These are phyloP conservation scores for Erythrobasidium hasegawianum DNA, from an alignment of 1,284 basidiomycete species.

Conservation along the genomic window DNA sequence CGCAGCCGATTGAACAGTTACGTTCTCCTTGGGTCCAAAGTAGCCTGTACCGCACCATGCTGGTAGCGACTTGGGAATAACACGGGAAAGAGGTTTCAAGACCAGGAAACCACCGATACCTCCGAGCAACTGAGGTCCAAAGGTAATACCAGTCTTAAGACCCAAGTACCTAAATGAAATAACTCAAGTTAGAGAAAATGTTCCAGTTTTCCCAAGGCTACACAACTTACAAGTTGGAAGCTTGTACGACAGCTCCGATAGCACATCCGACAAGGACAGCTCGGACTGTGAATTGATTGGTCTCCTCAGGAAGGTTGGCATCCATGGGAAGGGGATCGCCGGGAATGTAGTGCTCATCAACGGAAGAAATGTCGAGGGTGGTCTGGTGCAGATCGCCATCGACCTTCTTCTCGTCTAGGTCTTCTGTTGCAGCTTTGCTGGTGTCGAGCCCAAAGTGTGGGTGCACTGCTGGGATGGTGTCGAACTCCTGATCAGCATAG, in stretches of 20 bases:
- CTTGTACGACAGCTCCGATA: conserved; percentile 62
- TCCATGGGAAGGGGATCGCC: conserved; percentile 57
- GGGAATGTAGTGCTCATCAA: conserved; percentile 11
- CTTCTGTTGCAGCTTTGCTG: conserved; percentile 16
- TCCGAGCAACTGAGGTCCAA: conserved; percentile 63
- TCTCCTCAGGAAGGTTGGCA: conserved; percentile 56
- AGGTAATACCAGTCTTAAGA: conserved; percentile 62
- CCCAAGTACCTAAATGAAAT: conserved; percentile 55
- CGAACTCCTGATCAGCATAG: no score
- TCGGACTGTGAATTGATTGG: conserved; percentile 59
- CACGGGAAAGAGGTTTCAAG: conserved; percentile 57
- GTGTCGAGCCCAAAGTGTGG: no score
- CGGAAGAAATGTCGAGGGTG: conserved; percentile 30
- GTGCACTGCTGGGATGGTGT: no score
- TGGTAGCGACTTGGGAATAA: conserved; percentile 51
- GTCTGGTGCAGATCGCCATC: conserved; percentile 20
- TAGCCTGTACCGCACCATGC: conserved; percentile 57
- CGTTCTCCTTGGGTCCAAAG: conserved; percentile 68
- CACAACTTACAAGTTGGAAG: conserved; percentile 55
- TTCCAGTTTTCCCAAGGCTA: no score
- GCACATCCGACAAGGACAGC: conserved; percentile 60
- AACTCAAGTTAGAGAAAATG: no score
- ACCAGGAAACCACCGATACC: conserved; percentile 64
- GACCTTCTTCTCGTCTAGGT: conserved; percentile 33
- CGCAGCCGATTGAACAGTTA: conserved; percentile 58